A percentile compares a stretch with the other conserved stretches of the same genome.
These are phyloP conservation scores for Hymenoscyphus occultus DNA, from an alignment of 2,329 filamentous ascomycete genomes.

Conservation along the genomic window DNA sequence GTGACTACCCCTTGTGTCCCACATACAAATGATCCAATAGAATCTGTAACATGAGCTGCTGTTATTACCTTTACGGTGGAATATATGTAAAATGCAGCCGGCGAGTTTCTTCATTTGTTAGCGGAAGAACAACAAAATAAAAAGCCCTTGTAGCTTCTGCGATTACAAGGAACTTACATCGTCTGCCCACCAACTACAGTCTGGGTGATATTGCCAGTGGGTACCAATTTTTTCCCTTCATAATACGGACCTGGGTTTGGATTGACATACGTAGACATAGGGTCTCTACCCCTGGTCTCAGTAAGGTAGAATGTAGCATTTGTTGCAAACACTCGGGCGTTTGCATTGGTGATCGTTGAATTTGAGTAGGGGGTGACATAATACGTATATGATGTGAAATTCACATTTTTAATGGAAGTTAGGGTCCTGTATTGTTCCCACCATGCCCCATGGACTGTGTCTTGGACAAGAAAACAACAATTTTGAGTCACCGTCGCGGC, in stretches of 20 bases:
- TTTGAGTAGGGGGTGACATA: constrained; percentile 14
- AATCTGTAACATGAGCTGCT: constrained; percentile 13
- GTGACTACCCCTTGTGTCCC: constrained; percentile 7
- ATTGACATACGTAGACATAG: not conserved
- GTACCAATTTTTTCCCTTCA: not conserved
- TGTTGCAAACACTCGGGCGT: not conserved
- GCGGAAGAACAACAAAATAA: no score
- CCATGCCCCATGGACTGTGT: constrained; percentile 16
- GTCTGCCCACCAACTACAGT: constrained; percentile 11
- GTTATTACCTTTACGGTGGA: constrained; percentile 19
- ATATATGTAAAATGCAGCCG: constrained; percentile 20
- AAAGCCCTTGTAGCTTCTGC: not conserved
- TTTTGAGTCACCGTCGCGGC: constrained; percentile 2
- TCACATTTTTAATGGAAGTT: not conserved
- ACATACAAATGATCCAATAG: constrained; percentile 10
- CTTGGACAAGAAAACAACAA: constrained; percentile 20
- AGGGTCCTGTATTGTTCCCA: constrained; percentile 8
- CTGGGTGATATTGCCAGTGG: not conserved
- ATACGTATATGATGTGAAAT: constrained; percentile 15
- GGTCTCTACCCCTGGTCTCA: not conserved
- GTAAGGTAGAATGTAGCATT: not conserved
- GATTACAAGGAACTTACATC: not conserved
- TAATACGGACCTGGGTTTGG: constrained; percentile 1
- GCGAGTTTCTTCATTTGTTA: constrained; percentile 6
- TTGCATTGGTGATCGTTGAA: constrained; percentile 11